Evolutionary conservation across 306 rosid genomes (phyloP), one percentile per base, ranked within the genome.

Genomic region (Geum urbanum): DNA sequence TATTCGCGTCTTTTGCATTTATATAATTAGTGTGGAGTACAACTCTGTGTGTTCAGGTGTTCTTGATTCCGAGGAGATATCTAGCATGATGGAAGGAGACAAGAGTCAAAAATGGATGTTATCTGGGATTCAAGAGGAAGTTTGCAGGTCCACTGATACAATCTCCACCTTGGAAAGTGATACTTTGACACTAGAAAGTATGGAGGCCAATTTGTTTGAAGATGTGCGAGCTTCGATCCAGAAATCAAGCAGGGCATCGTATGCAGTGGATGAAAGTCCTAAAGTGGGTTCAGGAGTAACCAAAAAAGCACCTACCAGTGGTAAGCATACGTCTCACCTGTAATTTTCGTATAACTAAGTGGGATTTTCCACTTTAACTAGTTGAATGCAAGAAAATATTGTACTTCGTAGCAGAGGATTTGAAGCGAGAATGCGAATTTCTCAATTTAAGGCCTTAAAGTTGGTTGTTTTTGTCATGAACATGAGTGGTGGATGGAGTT

Each of bases 151-250:
- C 35, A 75, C 89, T 8, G 97, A 95, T 8, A 89, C 99, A 7
- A 59, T 89, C 19, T 87, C 97, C 67, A 84, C 97, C 0, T 63
- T 89, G 74, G 91, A 48, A 55, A 91, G 97, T 74, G 96, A 91
- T 35, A 83, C 85, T 49, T 83, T 86, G 86, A 86, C 92, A 0
- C 58, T 85, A 55, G 96, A 84, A 83, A 75, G 81, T 70, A 53
- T 76, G 8, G 97, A 91, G 67, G 82, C 77, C 22, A 86, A 74
- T 86, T 77, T 95, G 47, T 95, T 95, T 60, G 92, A 84, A 64
- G 99, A 95, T 66, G 75, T 91, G 32, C 84, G 99, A 84, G 99
- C 96, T 80, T 95, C 99, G 3, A 95, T 95, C 78, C 99, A 91
- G 82, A 91, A 89, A 79, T 95, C 96, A 16, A 76, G 86, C 71